These are phyloP conservation scores for Eragrostis curvula DNA, from an alignment of 176 grass and related monocot species.

Conservation along the genomic window DNA sequence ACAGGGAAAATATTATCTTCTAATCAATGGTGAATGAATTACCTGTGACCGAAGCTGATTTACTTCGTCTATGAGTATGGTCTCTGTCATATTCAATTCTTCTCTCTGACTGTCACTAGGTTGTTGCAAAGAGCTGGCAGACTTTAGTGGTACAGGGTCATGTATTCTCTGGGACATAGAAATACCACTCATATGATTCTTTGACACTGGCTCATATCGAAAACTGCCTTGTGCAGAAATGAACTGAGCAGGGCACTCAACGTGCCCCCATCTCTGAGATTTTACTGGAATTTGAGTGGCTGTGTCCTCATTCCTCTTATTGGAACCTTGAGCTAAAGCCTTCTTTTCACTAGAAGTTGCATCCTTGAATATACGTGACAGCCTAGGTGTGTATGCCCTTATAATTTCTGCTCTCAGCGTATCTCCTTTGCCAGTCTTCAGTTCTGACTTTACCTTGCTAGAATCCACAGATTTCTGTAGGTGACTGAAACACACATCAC, in stretches of 20 bases:
- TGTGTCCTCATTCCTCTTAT: slow-evolving; percentile 41
- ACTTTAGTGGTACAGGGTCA: slow-evolving; percentile 18
- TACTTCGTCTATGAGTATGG: slow-evolving; percentile 68
- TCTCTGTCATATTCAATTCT: slow-evolving; percentile 59
- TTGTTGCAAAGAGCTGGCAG: slow-evolving; percentile 27
- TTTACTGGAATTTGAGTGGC: slow-evolving; percentile 16
- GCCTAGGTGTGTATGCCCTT: slow-evolving; percentile 64
- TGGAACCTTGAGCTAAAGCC: slow-evolving; percentile 34
- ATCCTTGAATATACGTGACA: slow-evolving; percentile 70
- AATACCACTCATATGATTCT: slow-evolving; percentile 33
- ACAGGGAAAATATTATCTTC: not conserved
- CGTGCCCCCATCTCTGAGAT: slow-evolving; percentile 80
- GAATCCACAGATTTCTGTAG: slow-evolving; percentile 52
- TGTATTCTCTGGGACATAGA: slow-evolving; percentile 52
- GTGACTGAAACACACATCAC: slow-evolving; percentile 73
- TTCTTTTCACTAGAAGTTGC: slow-evolving; percentile 52
- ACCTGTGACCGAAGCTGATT: slow-evolving; percentile 75
- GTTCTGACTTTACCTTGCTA: slow-evolving; percentile 37
- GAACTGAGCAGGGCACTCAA: slow-evolving; percentile 72
- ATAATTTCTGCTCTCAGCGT: slow-evolving; percentile 46
- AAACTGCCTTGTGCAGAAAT: slow-evolving; percentile 37
- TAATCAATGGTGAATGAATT: not conserved
- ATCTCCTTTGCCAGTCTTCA: slow-evolving; percentile 56
- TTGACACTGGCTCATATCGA: slow-evolving; percentile 32
- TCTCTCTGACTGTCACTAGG: slow-evolving; percentile 49